Evolutionary conservation across 139 green algal species (phyloP), one percentile per base, ranked within the genome.

Genomic region (Ulvella scutata): DNA sequence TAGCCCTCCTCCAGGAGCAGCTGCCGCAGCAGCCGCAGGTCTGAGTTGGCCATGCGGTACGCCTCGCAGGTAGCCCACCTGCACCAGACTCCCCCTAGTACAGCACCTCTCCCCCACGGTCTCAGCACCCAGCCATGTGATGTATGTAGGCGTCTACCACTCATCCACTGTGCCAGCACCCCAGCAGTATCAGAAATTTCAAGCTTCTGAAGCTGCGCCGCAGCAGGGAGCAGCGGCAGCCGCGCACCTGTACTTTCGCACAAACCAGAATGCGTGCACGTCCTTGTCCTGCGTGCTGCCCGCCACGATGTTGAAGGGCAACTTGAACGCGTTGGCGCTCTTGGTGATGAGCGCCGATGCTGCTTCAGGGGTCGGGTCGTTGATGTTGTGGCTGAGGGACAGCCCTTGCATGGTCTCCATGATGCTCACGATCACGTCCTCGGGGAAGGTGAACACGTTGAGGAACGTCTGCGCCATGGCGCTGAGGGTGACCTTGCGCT

Each of bases 1-100:
- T 36, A 67, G 51, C 51, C 51, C n/a, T 67, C 51, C 51, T 67
- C 51, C 51, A 67, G 51, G 13, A 67, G 51, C 51, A 67, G 51
- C 51, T 67, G 51, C n/a, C 51, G 51, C 51, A 67, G 51, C 51
- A 67, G 51, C n/a, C 51, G 51, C 51, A 67, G 51, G 51, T 67
- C 51, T 1, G 51, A 67, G 51, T 67, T 67, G 51, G n/a, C 31
- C 0, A 26, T 67, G 51, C 51, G 51, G 51, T 67, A 67, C 17
- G 51, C 51, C 51, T 67, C 51, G 51, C 51, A 67, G n/a, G 33
- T 67, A 9, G 51, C 51, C 51, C 51, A 67, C 51, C 51, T 67
- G 1, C 51, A 67, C n/a, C n/a, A n/a, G n/a, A n/a, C n/a, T n/a
- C n/a, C n/a, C n/a, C n/a, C n/a, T n/a, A n/a, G n/a, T n/a, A n/a